Evolutionary conservation across 106 monocot genomes (phyloP), one percentile per base, ranked within the genome.

Genomic region (Amphibolis antarctica): DNA sequence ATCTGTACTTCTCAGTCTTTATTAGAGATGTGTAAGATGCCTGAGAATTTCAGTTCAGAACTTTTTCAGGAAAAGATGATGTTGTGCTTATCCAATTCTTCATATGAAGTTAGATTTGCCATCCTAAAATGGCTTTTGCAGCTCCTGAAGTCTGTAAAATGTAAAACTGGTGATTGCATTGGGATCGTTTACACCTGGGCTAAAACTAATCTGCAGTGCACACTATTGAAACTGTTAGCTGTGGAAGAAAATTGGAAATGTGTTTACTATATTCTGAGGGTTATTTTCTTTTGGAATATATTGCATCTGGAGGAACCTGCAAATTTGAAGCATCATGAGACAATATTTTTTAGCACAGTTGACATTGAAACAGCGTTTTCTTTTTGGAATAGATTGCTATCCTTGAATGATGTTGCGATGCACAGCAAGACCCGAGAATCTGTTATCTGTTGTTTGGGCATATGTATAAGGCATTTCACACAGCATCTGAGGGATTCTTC

Each of bases 351-450:
- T 55, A 42, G 47, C 5, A 52, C 58, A 44, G 55, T 62, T n/a
- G 74, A 81, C 59, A 27, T 14, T 67, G 83, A 70, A 29, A 73
- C 70, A 24, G 42, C 72, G 53, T 73, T 78, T 66, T 42, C 29
- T 28, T 90, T 96, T n/a, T 96, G 94, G 94, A 78, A 90, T 28
- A 84, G 76, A 66, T 78, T 96, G 50, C 63, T 78, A 70, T 66
- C 68, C 68, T 69, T 96, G 62, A 82, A 64, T 54, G 65, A 50
- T 57, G 76, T 55, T 10, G 69, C 81, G 48, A 81, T 12, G 21
- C 81, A 71, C 27, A 26, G 68, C 22, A 96, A 96, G 74, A 86
- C 94, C 10, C 58, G 66, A 59, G 94, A 81, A 72, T 64, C 78
- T 55, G 66, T 89, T 56, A 36, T 90, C 24, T 75, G 94, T 45